Evolutionary conservation across 257 asterid species (phyloP).

Genomic region (Ilex aquifolium): DNA sequence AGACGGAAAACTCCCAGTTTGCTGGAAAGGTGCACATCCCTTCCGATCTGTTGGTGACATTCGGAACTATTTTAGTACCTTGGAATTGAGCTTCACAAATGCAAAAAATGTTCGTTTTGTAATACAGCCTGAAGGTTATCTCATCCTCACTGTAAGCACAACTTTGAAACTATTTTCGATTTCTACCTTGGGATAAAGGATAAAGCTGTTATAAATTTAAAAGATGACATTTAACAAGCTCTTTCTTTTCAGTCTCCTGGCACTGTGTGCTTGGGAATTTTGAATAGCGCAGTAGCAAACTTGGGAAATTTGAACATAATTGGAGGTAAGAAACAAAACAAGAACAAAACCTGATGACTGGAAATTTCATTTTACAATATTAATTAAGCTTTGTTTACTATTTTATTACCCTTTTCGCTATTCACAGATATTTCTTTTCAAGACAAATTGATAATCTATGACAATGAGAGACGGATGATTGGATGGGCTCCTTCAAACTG

Average conservation of each 20-base stretch:
- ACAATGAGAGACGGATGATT: neutral
- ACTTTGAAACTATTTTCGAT: neutral
- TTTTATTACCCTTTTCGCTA: neutral
- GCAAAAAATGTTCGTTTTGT: neutral
- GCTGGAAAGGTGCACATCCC: neutral
- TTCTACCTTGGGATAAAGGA: neutral
- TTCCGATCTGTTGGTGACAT: neutral
- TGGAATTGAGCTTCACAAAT: neutral
- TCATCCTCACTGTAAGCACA: neutral
- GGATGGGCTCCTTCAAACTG: constrained; percentile 1
- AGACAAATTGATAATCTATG: neutral
- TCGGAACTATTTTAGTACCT: neutral
- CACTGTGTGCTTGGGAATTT: neutral
- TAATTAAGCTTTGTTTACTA: too few relatives aligned
- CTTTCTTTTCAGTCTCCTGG: neutral
- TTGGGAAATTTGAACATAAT: neutral
- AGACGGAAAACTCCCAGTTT: neutral
- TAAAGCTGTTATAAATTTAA: too few relatives aligned
- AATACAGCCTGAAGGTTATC: neutral
- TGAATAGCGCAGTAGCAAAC: neutral
- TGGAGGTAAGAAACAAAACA: neutral
- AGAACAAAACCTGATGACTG: too few relatives aligned
- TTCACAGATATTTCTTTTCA: neutral
- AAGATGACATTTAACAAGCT: too few relatives aligned
- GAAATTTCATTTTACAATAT: too few relatives aligned